Conservation (phyloP, 495 filamentous ascomycete genomes). For the Oidiodendron maius region DNA sequence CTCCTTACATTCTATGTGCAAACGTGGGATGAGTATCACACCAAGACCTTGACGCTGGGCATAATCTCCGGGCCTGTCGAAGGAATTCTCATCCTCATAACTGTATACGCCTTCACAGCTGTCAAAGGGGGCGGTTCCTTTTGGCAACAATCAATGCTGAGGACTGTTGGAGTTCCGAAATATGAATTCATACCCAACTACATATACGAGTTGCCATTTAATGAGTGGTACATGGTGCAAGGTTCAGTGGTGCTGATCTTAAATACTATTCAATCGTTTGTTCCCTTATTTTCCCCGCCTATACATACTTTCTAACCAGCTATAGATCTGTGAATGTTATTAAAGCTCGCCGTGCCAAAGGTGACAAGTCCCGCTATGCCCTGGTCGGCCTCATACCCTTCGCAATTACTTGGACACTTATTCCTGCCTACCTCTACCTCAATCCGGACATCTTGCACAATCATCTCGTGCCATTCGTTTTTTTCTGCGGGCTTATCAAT, state of each 20-base stretch:
- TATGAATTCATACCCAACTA: conserved; percentile 57
- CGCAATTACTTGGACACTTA: conserved; percentile 64
- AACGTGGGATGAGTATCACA: conserved; percentile 99
- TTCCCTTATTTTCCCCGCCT: neutral
- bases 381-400: conserved; percentile 79
- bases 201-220: conserved; percentile 75
- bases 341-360: conserved; percentile 64
- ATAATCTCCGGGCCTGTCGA: conserved; percentile 93
- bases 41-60: conserved; percentile 87
- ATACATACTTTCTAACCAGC: conserved; percentile 3
- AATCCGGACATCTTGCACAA: conserved; percentile 75
- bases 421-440: conserved; percentile 72
- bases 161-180: conserved; percentile 61
- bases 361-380: conserved; percentile 62
- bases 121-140: conserved; percentile 81
- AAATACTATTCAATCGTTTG: conserved; percentile 52
- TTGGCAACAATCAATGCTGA: conserved; percentile 81
- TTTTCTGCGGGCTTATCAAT: conserved; percentile 84
- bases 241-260: conserved; percentile 75
- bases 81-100: conserved; percentile 78
- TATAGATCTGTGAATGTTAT: conserved; percentile 75
- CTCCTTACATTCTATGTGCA: conserved; percentile 93
- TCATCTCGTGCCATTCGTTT: conserved; percentile 79
- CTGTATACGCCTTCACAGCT: conserved; percentile 81
- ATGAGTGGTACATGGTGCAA: conserved; percentile 91